Evolutionary conservation across 129 eudicot species (phyloP), one percentile per base, ranked within the genome.

Genomic region (Tagetes patula): DNA sequence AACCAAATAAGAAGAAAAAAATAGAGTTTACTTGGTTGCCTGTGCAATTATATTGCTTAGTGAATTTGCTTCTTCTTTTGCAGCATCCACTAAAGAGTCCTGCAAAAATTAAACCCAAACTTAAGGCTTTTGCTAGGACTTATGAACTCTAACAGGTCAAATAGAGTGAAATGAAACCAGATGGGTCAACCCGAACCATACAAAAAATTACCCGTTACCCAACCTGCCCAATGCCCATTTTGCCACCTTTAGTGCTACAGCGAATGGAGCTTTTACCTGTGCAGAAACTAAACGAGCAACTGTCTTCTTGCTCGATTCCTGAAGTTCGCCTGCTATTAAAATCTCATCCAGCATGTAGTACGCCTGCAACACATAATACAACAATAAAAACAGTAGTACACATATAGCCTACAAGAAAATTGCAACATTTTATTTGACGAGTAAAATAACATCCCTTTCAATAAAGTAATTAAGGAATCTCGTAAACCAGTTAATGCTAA

Each of bases 291-390:
- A 67, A 64, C 91, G 97, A 32, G 89, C 91, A 70, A 92, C 91
- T 5, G 94, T 80, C 82, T 89, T 92, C 89, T 92, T 92, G 85
- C 96, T 92, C n/a, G 98, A 89, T 75, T 92, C 98, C 79, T 89
- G 98, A 70, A 92, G 96, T 83, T 92, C 98, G 66, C 98, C 98
- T 48, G 96, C 96, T 53, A 92, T 92, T 54, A 92, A 63, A 65
- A 89, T 74, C 82, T 92, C 98, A 68, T 92, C 98, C 84, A 92
- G 75, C 73, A 92, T 89, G 79, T 85, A 92, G 70, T 89, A 92
- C 65, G 98, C 98, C 96, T 89, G 96, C 77, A 55, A 65, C 48
- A 34, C 64, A 33, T 58, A 30, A 52, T 70, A 70, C 75, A 9
- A 50, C n/a, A 46, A 47, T 3, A 14, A 2, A 41, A 8, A 27